Evolutionary conservation across 2,329 filamentous ascomycete genomes (phyloP).

Genomic region (Cercospora sp.): DNA sequence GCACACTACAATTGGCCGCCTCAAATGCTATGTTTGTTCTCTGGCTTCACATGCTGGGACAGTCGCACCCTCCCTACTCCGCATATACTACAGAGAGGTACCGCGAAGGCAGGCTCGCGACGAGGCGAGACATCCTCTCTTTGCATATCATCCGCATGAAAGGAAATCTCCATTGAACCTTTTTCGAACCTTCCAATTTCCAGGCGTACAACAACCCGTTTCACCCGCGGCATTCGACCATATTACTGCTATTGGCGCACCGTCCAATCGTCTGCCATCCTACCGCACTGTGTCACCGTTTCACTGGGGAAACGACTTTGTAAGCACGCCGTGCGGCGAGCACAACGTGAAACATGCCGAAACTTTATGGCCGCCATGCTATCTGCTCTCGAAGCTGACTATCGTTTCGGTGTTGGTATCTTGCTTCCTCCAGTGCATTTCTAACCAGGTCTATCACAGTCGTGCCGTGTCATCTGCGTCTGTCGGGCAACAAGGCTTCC

Average conservation of each 20-base stretch:
- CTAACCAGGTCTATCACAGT: not conserved
- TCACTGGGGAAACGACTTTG: not conserved
- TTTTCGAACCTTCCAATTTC: not conserved
- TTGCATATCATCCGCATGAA: not conserved
- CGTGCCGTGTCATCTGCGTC: conserved; percentile 5
- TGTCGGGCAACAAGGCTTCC: conserved; percentile 8
- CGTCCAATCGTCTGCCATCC: not conserved
- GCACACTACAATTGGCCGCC: not conserved
- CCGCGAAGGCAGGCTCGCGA: not conserved
- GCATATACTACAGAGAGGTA: not conserved
- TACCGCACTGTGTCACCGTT: not conserved
- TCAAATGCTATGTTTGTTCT: not conserved
- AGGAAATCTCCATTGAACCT: not conserved
- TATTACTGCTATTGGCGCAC: not conserved
- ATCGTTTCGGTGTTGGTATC: not conserved
- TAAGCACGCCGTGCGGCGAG: not conserved
- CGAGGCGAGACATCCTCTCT: not conserved
- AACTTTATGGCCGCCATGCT: not conserved
- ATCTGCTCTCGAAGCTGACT: not conserved
- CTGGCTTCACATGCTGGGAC: not conserved
- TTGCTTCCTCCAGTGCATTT: not conserved
- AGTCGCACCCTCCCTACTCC: not conserved
- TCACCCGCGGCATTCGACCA: not conserved
- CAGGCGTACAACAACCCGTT: not conserved
- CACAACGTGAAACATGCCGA: not conserved